phyloP scores from a whole-genome alignment of 2,329 filamentous ascomycete species.

The Diplodia intermedia region DNA sequence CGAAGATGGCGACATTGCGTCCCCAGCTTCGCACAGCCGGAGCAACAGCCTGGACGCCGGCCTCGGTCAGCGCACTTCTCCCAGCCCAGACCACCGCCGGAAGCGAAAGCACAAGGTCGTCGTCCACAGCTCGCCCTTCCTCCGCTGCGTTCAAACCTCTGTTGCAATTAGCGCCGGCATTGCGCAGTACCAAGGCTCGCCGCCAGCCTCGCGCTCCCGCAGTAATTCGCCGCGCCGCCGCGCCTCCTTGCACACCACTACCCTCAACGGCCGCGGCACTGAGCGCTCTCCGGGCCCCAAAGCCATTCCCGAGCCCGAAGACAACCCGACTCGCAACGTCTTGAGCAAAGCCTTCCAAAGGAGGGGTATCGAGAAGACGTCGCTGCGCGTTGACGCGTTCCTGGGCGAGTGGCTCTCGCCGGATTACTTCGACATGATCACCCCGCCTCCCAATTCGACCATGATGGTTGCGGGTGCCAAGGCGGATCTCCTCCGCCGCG shows the following conservation, averaged over 20 bases:
- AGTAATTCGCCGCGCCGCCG: constrained; percentile 34
- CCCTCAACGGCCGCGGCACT: constrained; percentile 31
- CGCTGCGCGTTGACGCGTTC: constrained; percentile 85
- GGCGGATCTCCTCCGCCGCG: constrained; percentile 79
- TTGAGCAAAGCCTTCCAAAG: constrained; percentile 43
- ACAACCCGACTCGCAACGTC: constrained; percentile 48
- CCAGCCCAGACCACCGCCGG: constrained; percentile 38
- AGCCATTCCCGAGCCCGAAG: constrained; percentile 47
- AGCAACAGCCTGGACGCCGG: constrained; percentile 36
- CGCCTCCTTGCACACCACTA: constrained; percentile 20
- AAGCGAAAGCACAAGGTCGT: constrained; percentile 76
- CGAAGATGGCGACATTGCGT: constrained; percentile 53
- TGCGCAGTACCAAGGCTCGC: constrained; percentile 63
- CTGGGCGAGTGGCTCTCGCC: constrained; percentile 95
- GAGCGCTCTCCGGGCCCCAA: constrained; percentile 39
- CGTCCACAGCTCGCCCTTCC: constrained; percentile 91
- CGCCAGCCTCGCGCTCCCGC: constrained; percentile 41
- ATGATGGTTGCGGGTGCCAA: constrained; percentile 91
- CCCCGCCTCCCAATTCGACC: constrained; percentile 81
- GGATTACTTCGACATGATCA: constrained; percentile 92
- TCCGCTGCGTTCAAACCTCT: constrained; percentile 91
- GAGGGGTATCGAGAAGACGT: constrained; percentile 45
- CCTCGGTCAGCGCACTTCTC: neutral
- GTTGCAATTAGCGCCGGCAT: constrained; percentile 87
- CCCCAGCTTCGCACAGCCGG: constrained; percentile 42